Evolutionary conservation across 192 early-diverging fungal genomes (phyloP), one percentile per base, ranked within the genome.

Genomic region (Coemansia sp.): DNA sequence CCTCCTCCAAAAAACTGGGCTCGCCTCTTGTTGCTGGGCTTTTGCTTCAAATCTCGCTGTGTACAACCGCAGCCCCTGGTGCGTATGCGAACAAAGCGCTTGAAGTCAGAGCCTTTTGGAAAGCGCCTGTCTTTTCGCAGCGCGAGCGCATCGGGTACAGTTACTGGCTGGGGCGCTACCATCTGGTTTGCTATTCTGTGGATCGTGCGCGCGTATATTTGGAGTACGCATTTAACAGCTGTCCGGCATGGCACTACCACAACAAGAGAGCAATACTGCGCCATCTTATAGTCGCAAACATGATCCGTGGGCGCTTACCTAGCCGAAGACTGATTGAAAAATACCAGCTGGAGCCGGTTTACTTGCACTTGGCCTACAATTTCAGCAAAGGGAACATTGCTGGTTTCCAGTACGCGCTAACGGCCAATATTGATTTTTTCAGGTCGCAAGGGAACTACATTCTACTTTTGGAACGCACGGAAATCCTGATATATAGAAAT

Each of bases 151-250:
- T 67, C 1, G 73, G 64, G 45, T 82, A 74, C 45, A 76, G 64
- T 48, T 82, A 77, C 59, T 82, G 80, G 80, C 67, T 77, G 0
- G 80, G 80, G 1, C 64, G 80, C 5, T 82, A 82, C 66, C 77
- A 74, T 26, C 66, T 82, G 16, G 68, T 71, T 3, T 77, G 80
- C 63, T 82, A 77, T 49, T 73, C 60, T 21, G 61, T 82, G 30
- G 80, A 82, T n/a, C 44, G 33, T 20, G 80, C 80, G 18, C 75
- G 75, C 20, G 57, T 12, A 6, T 67, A 77, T 35, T 66, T 82
- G 21, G 71, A 82, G 20, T 69, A 71, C 48, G 80, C 80, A 16
- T 82, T 82, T 23, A 61, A 53, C 11, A 24, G 11, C 16, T 82
- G 80, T 34, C 80, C 75, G 1, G 51, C 39, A 6, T 74, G 68